These are phyloP conservation scores for Agrostemma githago DNA, from an alignment of 148 eudicot species.

Conservation along the genomic window DNA sequence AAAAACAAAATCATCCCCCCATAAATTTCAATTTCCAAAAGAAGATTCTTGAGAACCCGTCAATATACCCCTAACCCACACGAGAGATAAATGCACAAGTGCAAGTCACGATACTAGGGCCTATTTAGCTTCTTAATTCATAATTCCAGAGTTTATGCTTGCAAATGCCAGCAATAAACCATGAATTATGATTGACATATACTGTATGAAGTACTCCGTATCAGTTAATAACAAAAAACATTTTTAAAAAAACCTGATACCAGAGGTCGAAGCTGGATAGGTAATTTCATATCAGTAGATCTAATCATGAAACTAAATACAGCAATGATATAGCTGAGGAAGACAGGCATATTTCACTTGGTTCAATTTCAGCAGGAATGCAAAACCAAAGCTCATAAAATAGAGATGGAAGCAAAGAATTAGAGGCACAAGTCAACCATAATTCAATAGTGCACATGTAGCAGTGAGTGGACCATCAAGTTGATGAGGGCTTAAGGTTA, in stretches of 20 bases:
- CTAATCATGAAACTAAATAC: background rate
- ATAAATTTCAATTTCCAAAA: background rate
- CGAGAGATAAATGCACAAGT: background rate
- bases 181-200: background rate
- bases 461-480: background rate
- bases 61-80: background rate
- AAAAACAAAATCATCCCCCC: background rate
- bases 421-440: background rate
- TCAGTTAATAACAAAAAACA: background rate
- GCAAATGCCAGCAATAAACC: background rate
- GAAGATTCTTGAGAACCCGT: background rate
- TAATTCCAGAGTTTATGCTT: background rate
- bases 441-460: background rate
- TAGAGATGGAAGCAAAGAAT: background rate
- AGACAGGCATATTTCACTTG: slow-evolving; percentile 1
- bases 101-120: background rate
- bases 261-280: background rate
- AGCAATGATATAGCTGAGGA: background rate
- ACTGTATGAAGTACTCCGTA: too few relatives aligned
- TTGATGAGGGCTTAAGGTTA: background rate
- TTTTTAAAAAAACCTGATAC: background rate
- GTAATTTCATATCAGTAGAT: background rate
- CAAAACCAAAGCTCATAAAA: background rate
- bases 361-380: background rate
- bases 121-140: background rate